Conservation (phyloP, 2,329 filamentous ascomycete species). For the Ophiostoma pallidulum region DNA sequence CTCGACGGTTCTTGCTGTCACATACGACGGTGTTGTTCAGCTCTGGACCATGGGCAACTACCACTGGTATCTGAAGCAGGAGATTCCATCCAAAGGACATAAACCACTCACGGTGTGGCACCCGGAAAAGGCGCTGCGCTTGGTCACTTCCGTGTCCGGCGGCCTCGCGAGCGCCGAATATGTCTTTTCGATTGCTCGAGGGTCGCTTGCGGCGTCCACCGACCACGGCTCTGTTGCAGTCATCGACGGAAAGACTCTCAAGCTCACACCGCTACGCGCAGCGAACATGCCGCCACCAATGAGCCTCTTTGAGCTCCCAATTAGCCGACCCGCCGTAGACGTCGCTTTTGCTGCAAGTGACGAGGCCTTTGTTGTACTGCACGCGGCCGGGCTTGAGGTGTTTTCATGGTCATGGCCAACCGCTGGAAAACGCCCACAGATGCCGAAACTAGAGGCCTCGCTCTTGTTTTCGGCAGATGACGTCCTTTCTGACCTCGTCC, state of each 20-base stretch:
- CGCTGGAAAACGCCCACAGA: conserved; percentile 41
- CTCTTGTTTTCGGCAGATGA: not conserved
- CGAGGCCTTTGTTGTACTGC: conserved; percentile 61
- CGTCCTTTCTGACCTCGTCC: conserved; percentile 28
- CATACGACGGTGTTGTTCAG: conserved; percentile 65
- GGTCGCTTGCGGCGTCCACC: conserved; percentile 58
- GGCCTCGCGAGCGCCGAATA: conserved; percentile 54
- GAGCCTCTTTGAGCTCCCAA: conserved; percentile 64
- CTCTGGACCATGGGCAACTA: conserved; percentile 98
- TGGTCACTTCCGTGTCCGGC: conserved; percentile 45
- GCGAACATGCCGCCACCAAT: conserved; percentile 90
- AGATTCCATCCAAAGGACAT: conserved; percentile 44
- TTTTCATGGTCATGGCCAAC: conserved; percentile 64
- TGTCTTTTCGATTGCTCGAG: conserved; percentile 56
- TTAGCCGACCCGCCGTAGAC: conserved; percentile 58
- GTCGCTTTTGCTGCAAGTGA: conserved; percentile 61
- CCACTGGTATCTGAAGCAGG: conserved; percentile 95
- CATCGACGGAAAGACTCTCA: conserved; percentile 70
- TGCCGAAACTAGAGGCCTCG: conserved; percentile 30
- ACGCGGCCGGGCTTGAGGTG: conserved; percentile 54
- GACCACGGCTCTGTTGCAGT: conserved; percentile 76
- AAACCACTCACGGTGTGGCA: conserved; percentile 58
- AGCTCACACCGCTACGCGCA: conserved; percentile 73
- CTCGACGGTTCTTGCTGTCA: conserved; percentile 82
- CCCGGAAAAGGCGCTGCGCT: conserved; percentile 67